Conservation (phyloP, 768 basidiomycete genomes). For the Tephrocybe sp. region DNA sequence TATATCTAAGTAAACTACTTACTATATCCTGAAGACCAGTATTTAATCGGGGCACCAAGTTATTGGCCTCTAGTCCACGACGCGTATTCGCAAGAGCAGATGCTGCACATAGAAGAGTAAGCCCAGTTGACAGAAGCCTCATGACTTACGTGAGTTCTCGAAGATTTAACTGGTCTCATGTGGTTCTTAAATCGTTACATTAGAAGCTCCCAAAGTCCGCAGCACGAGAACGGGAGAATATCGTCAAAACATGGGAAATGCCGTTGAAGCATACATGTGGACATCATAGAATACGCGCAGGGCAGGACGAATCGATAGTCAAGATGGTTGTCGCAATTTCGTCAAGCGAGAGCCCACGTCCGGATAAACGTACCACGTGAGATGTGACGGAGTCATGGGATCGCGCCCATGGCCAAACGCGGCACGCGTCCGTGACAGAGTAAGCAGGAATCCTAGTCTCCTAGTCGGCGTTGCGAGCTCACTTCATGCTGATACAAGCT, state of each 20-base stretch:
- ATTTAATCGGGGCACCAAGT: conserved; percentile 18
- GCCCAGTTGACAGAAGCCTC: conserved; percentile 20
- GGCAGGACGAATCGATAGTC: neutral
- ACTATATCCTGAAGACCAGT: conserved; percentile 34
- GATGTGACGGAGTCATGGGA: neutral
- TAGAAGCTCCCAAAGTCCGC: conserved; percentile 8
- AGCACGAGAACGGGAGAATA: conserved; percentile 7
- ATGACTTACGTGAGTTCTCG: conserved; percentile 16
- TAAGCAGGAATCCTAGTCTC: too few relatives aligned
- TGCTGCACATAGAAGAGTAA: conserved; percentile 23
- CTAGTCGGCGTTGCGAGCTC: neutral
- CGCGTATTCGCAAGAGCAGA: conserved; percentile 22
- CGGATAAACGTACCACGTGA: conserved; percentile 6
- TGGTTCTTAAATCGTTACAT: conserved; percentile 8
- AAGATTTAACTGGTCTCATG: neutral
- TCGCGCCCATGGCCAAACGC: neutral
- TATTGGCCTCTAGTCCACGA: neutral
- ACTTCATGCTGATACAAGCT: neutral
- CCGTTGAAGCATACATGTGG: neutral
- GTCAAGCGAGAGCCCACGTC: neutral
- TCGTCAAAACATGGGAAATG: conserved; percentile 7
- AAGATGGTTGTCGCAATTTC: neutral
- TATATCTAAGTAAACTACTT: neutral
- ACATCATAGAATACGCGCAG: neutral
- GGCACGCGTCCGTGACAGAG: neutral